phyloP scores from a whole-genome alignment of 2,329 filamentous ascomycete species.

The Clonostachys sp. region DNA sequence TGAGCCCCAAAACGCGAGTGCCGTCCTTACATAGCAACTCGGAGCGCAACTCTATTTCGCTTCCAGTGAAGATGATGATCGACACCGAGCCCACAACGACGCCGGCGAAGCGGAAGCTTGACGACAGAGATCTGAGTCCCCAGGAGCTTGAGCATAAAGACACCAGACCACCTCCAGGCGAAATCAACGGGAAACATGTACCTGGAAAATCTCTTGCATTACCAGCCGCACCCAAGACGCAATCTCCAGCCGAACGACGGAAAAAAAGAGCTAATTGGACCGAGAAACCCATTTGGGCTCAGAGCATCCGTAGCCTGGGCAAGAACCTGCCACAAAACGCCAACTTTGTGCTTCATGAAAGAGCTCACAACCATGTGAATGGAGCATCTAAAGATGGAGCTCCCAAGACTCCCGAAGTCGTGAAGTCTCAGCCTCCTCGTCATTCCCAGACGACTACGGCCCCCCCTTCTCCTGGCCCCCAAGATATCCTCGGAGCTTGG shows the following conservation, averaged over 20 bases:
- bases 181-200: constrained; percentile 35
- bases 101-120: constrained; percentile 32
- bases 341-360: constrained; percentile 41
- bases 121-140: constrained; percentile 35
- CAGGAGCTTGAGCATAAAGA: constrained; percentile 47
- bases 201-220: neutral
- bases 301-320: constrained; percentile 25
- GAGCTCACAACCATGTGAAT: constrained; percentile 16
- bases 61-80: constrained; percentile 16
- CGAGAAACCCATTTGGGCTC: constrained; percentile 44
- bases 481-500: constrained; percentile 49
- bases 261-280: constrained; percentile 33
- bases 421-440: constrained; percentile 18
- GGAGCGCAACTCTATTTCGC: constrained; percentile 14
- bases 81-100: constrained; percentile 24
- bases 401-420: constrained; percentile 28
- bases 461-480: constrained; percentile 18
- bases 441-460: constrained; percentile 9
- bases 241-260: constrained; percentile 14
- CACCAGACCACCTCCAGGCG: constrained; percentile 41
- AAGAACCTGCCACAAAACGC: constrained; percentile 30
- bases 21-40: constrained; percentile 43
- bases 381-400: constrained; percentile 24
- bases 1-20: constrained; percentile 73
- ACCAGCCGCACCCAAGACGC: neutral